Conservation (phyloP, 2,329 filamentous ascomycete species). For the Camillea tinctor region DNA sequence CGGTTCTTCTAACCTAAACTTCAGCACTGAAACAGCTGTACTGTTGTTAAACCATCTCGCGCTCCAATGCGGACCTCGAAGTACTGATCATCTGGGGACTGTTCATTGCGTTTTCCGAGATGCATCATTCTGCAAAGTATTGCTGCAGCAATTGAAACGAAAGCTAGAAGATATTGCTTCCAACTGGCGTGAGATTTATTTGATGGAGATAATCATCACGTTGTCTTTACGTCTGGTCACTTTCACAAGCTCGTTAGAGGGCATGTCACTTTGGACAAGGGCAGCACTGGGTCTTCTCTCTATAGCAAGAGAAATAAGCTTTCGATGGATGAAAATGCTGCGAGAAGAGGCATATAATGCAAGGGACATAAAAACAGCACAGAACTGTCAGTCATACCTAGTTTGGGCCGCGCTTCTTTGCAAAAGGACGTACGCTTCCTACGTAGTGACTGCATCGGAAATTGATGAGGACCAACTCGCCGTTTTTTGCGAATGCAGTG, state of each 20-base stretch:
- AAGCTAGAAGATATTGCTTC: constrained; percentile 44
- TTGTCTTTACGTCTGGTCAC: constrained; percentile 43
- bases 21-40: constrained; percentile 52
- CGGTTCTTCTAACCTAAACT: constrained; percentile 55
- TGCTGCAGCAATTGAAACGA: constrained; percentile 45
- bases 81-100: constrained; percentile 36
- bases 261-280: constrained; percentile 1
- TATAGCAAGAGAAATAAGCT: constrained; percentile 41
- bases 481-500: constrained; percentile 26
- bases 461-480: constrained; percentile 15
- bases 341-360: constrained; percentile 43
- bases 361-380: constrained; percentile 36
- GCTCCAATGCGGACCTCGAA: constrained; percentile 52
- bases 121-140: constrained; percentile 44
- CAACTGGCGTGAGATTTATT: constrained; percentile 59
- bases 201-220: constrained; percentile 58
- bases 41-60: constrained; percentile 51
- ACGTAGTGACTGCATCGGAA: constrained; percentile 2
- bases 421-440: constrained; percentile 35
- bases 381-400: constrained; percentile 42
- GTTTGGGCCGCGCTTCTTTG: constrained; percentile 58
- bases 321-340: constrained; percentile 50
- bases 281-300: constrained; percentile 37
- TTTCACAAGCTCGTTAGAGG: constrained; percentile 11
- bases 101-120: constrained; percentile 52